phyloP scores from a whole-genome alignment of 2,329 filamentous ascomycete genomes.

The Aspergillus sp. region DNA sequence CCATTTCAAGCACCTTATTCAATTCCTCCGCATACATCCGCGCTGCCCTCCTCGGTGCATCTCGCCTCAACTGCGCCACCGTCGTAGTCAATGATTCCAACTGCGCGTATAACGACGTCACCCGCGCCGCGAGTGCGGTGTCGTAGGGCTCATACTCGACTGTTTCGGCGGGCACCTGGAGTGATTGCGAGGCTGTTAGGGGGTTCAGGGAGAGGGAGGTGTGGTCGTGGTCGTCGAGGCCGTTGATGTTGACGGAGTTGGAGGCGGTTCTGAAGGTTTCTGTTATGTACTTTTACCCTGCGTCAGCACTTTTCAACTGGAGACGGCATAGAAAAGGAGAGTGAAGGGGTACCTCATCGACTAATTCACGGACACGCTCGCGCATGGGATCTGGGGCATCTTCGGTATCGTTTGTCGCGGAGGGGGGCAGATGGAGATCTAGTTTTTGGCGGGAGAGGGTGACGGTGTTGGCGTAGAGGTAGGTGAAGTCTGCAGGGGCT shows the following conservation, averaged over 20 bases:
- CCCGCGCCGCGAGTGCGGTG: constrained; percentile 34
- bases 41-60: constrained; percentile 38
- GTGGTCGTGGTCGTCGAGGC: constrained; percentile 29
- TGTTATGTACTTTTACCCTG: constrained; percentile 30
- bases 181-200: constrained; percentile 22
- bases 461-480: constrained; percentile 42
- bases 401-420: constrained; percentile 29
- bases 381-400: constrained; percentile 36
- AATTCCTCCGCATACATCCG: constrained; percentile 32
- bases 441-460: constrained; percentile 42
- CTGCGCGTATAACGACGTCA: constrained; percentile 42
- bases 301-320: too few relatives aligned
- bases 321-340: too few relatives aligned
- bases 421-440: constrained; percentile 43
- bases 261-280: constrained; percentile 39
- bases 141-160: constrained; percentile 44
- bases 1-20: constrained; percentile 27
- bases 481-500: constrained; percentile 43
- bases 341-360: constrained; percentile 30
- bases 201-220: constrained; percentile 22
- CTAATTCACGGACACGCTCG: constrained; percentile 35
- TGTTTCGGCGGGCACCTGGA: constrained; percentile 32
- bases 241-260: constrained; percentile 43
- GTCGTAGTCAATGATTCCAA: constrained; percentile 42
- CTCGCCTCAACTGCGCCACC: constrained; percentile 40